phyloP scores from a whole-genome alignment of 2,329 filamentous ascomycete genomes.

The Penicillium psychrosexuale region DNA sequence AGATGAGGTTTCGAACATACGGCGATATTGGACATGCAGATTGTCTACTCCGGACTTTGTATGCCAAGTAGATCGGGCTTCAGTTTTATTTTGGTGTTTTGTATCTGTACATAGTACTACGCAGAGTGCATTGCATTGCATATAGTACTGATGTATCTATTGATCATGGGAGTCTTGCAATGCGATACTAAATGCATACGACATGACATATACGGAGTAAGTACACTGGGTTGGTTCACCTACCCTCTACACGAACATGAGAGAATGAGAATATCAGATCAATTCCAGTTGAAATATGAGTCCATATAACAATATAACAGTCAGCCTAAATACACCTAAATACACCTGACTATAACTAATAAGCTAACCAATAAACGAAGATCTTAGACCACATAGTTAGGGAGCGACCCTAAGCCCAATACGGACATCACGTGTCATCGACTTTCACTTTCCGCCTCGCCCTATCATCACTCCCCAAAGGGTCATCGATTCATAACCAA shows the following conservation, averaged over 20 bases:
- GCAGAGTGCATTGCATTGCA: neutral
- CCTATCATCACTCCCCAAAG: constrained; percentile 27
- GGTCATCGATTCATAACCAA: constrained; percentile 33
- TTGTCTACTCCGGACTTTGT: neutral
- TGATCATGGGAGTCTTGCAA: neutral
- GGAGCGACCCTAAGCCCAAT: constrained; percentile 17
- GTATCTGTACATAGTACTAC: neutral
- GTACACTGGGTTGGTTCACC: too few relatives aligned
- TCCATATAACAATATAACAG: neutral
- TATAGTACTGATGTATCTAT: neutral
- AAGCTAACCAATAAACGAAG: neutral
- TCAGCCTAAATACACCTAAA: too few relatives aligned
- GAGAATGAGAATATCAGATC: neutral
- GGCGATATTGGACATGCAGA: neutral
- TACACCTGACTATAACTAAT: neutral
- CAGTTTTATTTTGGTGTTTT: neutral
- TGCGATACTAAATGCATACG: neutral
- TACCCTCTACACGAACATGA: neutral
- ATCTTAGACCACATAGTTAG: neutral
- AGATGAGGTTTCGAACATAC: neutral
- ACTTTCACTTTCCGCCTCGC: constrained; percentile 21
- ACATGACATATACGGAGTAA: too few relatives aligned
- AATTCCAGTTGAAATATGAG: neutral
- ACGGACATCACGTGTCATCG: constrained; percentile 19
- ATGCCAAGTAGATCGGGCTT: neutral